Base-by-base conservation (phyloP, 768 basidiomycete genomes). In the Dentipellis sp. region DNA sequence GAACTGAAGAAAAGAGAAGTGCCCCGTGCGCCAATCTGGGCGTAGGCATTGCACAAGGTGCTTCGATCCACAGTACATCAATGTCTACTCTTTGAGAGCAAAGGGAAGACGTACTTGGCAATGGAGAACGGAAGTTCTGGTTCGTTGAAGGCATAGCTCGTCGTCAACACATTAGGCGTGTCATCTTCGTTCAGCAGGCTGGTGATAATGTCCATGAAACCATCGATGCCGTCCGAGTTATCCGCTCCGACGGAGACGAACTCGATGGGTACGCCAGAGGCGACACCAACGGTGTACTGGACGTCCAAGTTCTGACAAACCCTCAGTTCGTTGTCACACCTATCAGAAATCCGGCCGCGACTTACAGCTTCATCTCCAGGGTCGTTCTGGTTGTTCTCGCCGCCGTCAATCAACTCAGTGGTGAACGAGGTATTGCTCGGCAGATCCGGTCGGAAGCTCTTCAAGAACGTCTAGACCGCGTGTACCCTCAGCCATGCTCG, bases 1-100 rank as follows among this genome's bases (percentile, higher is more conserved):
- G 72, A 71, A 1, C 69, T 65, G 63, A 69, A 71, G 11, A 74
- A 57, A 56, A 73, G 64, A 23, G 72, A 71, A 10, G 63, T 63
- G 10, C 72, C 72, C 37, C 66, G 70, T 5, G 70, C 69, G 37
- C 69, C 69, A 19, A 74, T 67, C 58, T 69, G 68, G 52, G 63
- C 61, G 59, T 69, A 71, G 17, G 65, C 68, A 49, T 71, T 69
- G 63, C 72, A 74, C 40, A 73, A 55, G 16, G 59, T 55, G 56
- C 69, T 71, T 37, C 0, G 8, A 9, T 7, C 4, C 19, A 52
- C 23, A 48, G 11, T 11, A 22, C 2, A 16, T 19, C 0, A 29
- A 22, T 12, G 14, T 37, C 3, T 53, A 10, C 23, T 17, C 10
- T 9, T 17, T 21, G 16, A 46, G n/a, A n/a, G n/a, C n/a, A n/a